Base-by-base conservation (phyloP, 805 yeast genomes). In the Suhomyces prunicola region DNA sequence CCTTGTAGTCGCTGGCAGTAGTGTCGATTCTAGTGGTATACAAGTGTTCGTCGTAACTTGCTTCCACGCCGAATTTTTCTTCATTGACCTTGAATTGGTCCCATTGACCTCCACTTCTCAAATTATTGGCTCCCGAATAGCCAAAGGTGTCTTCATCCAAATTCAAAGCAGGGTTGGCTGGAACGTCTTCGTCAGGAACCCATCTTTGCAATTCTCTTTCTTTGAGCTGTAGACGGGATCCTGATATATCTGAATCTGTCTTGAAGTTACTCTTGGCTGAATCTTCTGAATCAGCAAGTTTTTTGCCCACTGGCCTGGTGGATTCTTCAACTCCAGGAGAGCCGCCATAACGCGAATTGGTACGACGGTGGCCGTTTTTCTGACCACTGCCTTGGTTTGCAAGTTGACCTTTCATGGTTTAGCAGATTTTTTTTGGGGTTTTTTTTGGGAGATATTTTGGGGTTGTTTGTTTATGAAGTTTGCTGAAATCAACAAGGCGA, bases 31-130 rank as follows among this genome's bases (percentile, higher is more conserved):
- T 82, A 0, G 97, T 91, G 23, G 98, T 93, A 71, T 93, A 93
- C 56, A 87, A 74, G 67, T 85, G 84, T 70, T 93, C 98, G 67
- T 92, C 93, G 67, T 80, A 88, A 33, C 90, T 81, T 0, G 97
- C 86, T 58, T 82, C 86, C 47, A 94, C 86, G 39, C 97, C 97
- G 68, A 94, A 94, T 70, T 88, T 87, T 53, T 84, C 80, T 67
- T 89, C 87, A 69, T 94, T 94, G n/a, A 84, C 93, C 50, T 88
- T 87, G 71, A 94, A 94, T 73, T 94, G 99, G 71, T 94, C 97
- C 98, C 98, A 94, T 8, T 66, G 64, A 13, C 69, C 72, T 22
- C 57, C 56, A 7, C 33, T 29, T 29, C 61, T 60, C 3, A 51
- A 40, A n/a, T 39, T 39, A 24, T 19, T 39, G 24, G 22, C 24